Evolutionary conservation across 257 asterid species (phyloP).

Genomic region (Perilla frutescens): DNA sequence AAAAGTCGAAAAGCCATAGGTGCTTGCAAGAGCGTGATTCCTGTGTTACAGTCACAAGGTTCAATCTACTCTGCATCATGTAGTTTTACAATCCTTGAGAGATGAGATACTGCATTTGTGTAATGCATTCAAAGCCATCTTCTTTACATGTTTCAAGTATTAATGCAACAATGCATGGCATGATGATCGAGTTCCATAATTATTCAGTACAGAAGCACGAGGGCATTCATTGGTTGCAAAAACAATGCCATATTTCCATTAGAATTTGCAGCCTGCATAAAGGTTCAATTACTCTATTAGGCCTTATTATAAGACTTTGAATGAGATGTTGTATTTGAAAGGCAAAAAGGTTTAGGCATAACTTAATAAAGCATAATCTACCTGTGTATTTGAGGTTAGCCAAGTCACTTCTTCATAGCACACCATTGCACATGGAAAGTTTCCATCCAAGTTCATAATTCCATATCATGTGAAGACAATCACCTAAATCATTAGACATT

Average conservation of each 20-base stretch:
- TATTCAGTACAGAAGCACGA: background rate
- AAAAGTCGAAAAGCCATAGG: background rate
- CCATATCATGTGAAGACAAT: slow-evolving; percentile 10
- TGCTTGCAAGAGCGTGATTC: background rate
- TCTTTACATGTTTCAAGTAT: background rate
- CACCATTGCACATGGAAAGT: background rate
- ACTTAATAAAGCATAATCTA: slow-evolving; percentile 5
- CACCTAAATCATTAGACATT: slow-evolving; percentile 40
- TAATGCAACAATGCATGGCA: background rate
- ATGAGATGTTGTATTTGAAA: background rate
- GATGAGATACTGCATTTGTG: background rate
- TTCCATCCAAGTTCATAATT: background rate
- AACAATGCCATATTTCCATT: background rate
- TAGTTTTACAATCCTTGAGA: background rate
- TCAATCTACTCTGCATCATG: no score
- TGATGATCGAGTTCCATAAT: background rate
- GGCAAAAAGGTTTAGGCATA: background rate
- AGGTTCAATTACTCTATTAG: background rate
- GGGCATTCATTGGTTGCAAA: background rate
- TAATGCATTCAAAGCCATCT: background rate
- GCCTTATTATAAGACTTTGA: background rate
- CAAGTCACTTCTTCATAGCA: background rate
- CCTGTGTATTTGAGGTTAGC: slow-evolving; percentile 10
- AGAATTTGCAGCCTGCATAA: slow-evolving; percentile 3
- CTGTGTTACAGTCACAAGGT: background rate